Conservation (phyloP, 163 green algal species). For the Smithsoniella earleae region DNA sequence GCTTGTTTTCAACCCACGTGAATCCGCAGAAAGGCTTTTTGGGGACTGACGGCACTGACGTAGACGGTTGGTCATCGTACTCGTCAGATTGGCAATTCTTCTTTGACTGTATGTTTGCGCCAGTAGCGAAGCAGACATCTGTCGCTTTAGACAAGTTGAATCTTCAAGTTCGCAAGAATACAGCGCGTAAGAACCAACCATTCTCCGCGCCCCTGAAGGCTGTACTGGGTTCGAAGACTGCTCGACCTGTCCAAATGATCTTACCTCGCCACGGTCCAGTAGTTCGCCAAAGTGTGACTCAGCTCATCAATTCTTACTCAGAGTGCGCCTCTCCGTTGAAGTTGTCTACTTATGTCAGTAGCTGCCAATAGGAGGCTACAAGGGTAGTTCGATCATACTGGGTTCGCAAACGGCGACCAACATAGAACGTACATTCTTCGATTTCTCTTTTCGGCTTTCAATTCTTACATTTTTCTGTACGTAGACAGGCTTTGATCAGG, state of each 20-base stretch:
- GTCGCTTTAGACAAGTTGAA: conserved; percentile 49
- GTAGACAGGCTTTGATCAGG: too few species aligned
- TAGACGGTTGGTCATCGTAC: conserved; percentile 65
- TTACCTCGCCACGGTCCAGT: conserved; percentile 62
- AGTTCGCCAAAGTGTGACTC: conserved; percentile 42
- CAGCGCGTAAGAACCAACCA: background rate
- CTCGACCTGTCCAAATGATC: conserved; percentile 24
- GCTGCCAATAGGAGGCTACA: too few species aligned
- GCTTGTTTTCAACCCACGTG: conserved; percentile 81
- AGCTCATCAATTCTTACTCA: conserved; percentile 72
- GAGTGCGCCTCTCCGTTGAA: background rate
- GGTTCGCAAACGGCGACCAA: too few species aligned
- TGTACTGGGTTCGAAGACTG: background rate
- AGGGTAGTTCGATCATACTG: too few species aligned
- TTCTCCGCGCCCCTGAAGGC: background rate
- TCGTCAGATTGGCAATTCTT: conserved; percentile 79
- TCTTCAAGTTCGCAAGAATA: conserved; percentile 17
- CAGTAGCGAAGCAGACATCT: conserved; percentile 58
- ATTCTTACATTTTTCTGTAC: too few species aligned
- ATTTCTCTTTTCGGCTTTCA: too few species aligned
- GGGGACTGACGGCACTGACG: conserved; percentile 33
- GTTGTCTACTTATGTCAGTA: too few species aligned
- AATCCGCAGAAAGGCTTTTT: conserved; percentile 34
- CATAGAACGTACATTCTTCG: too few species aligned
- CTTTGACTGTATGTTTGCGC: conserved; percentile 93